Evolutionary conservation across 768 basidiomycete species (phyloP).

Genomic region (Cystofilobasidium macerans): DNA sequence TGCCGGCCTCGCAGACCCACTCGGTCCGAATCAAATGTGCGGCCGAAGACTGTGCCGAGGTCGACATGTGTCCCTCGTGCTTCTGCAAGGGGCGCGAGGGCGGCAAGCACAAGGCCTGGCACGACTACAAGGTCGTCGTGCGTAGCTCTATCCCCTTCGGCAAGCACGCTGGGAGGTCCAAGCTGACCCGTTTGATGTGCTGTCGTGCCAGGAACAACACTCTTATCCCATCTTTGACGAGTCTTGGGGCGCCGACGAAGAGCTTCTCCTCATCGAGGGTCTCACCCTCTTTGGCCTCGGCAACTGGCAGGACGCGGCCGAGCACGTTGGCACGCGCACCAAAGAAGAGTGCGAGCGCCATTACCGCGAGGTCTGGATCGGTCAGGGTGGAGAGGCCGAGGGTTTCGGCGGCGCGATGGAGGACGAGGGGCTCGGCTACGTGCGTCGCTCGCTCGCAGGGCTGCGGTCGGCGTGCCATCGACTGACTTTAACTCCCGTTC

Average conservation of each 20-base stretch:
- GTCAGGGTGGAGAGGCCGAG: not conserved
- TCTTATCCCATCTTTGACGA: constrained; percentile 90
- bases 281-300: constrained; percentile 77
- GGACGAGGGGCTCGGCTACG: not conserved
- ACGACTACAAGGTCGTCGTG: constrained; percentile 87
- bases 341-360: constrained; percentile 88
- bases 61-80: constrained; percentile 86
- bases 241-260: constrained; percentile 98
- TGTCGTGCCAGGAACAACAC: constrained; percentile 64
- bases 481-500: constrained; percentile 65
- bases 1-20: constrained; percentile 48
- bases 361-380: constrained; percentile 60
- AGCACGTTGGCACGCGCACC: constrained; percentile 80
- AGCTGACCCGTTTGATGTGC: not conserved
- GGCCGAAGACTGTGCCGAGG: constrained; percentile 52
- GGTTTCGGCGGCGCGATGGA: not conserved
- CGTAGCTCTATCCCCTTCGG: constrained; percentile 26
- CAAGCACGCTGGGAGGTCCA: not conserved
- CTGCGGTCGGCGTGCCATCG: too few species aligned
- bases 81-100: constrained; percentile 89
- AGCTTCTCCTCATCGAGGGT: constrained; percentile 78
- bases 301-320: constrained; percentile 93
- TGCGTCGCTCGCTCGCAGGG: not conserved
- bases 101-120: constrained; percentile 66
- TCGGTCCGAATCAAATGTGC: constrained; percentile 96